Conservation (phyloP, 1,284 basidiomycete species). For the Golubevia sp. region DNA sequence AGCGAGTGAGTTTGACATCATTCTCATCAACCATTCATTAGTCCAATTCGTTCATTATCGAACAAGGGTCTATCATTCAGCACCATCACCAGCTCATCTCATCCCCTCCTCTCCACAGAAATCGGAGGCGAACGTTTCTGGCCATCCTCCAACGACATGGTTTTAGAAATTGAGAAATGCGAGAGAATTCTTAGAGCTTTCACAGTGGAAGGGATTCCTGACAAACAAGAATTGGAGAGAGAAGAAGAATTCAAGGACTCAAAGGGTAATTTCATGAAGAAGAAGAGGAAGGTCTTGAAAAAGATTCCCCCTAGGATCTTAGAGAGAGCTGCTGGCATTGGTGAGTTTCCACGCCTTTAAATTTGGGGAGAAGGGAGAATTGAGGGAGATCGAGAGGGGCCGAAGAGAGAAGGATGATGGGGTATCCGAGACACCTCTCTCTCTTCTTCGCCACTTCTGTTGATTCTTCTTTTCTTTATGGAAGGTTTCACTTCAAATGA, state of each 20-base stretch:
- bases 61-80: too few relatives aligned
- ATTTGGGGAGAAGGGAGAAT: too few relatives aligned
- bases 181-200: slow-evolving; percentile 65
- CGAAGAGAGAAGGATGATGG: too few relatives aligned
- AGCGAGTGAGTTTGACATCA: slow-evolving; percentile 21
- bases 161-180: slow-evolving; percentile 65
- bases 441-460: slow-evolving; percentile 2
- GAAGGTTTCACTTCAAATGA: too few relatives aligned
- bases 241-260: slow-evolving; percentile 16
- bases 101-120: slow-evolving; percentile 9
- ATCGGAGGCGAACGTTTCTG: slow-evolving; percentile 66
- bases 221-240: too few relatives aligned
- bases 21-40: too few relatives aligned
- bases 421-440: too few relatives aligned
- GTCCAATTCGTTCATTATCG: too few relatives aligned
- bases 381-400: too few relatives aligned
- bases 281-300: slow-evolving; percentile 63
- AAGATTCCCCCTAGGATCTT: slow-evolving; percentile 67
- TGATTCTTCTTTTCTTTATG: neutral
- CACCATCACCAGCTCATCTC: too few relatives aligned
- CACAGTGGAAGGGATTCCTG: slow-evolving; percentile 55
- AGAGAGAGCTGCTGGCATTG: slow-evolving; percentile 58
- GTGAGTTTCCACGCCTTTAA: too few relatives aligned
- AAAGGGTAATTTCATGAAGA: slow-evolving; percentile 45
- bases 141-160: slow-evolving; percentile 66